Evolutionary conservation across 495 filamentous ascomycete genomes (phyloP), one percentile per base, ranked within the genome.

Genomic region (Penicillium argentinense): DNA sequence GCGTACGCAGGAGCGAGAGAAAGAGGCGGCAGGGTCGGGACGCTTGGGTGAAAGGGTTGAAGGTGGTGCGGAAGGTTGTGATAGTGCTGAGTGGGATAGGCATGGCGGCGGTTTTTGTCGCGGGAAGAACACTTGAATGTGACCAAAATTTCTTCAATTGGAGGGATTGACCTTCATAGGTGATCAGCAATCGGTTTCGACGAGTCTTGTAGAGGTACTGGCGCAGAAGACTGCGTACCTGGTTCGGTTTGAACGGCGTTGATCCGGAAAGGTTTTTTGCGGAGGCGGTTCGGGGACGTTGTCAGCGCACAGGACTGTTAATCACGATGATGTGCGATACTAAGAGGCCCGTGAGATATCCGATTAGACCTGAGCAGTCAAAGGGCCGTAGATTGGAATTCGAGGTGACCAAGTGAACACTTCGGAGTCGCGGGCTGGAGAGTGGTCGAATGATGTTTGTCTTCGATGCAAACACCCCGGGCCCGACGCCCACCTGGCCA

Each of bases 1-100:
- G 72, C 23, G 63, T 74, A 54, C 71, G 72, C n/a, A 99, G 84
- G 33, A 86, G 77, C 17, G 87, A 83, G 53, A 97, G 86, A 64
- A 99, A 90, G 34, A 91, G 69, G 9, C 95, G 83, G 24, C 89
- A 89, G 23, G 90, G 85, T 57, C 89, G 88, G 26, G 86, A 77
- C 57, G 76, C 72, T 11, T 79, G 74, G 4, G 78, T 81, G 81
- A 97, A 99, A 16, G 95, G 95, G 70, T 95, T 95, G 85, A 96
- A 97, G 59, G 76, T 79, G 53, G 88, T 84, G 47, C 79, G 78
- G 49, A 97, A 84, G 57, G 86, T 77, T 60, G 89, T 87, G 71
- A 98, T 85, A 37, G 69, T 71, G 47, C 58, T 57, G 57, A 74
- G 49, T 24, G 72, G 72, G 59, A 75, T 95, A 33, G 96, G 84